These are phyloP conservation scores for Mallotus repandus DNA, from an alignment of 441 rosid genomes.

Conservation along the genomic window DNA sequence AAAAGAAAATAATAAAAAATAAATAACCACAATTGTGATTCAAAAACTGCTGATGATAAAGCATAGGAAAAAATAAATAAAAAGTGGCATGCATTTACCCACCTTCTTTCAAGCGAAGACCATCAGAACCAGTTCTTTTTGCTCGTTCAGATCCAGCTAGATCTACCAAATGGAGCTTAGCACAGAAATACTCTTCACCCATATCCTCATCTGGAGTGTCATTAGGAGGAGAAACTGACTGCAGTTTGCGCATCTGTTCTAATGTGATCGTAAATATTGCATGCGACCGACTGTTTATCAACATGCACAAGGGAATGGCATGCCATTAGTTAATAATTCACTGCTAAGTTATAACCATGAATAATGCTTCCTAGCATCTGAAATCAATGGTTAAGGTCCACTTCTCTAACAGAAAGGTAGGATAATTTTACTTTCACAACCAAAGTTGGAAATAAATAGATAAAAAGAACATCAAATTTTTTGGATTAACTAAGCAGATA, in stretches of 20 bases:
- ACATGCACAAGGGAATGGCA: constrained; percentile 37
- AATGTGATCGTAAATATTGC: constrained; percentile 96
- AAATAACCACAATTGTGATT: neutral
- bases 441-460: neutral
- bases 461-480: neutral
- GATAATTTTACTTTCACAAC: neutral
- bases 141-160: constrained; percentile 99
- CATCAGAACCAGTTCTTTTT: constrained; percentile 96
- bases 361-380: neutral
- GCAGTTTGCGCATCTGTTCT: constrained; percentile 86
- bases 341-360: neutral
- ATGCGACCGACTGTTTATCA: constrained; percentile 79
- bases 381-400: neutral
- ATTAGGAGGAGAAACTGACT: constrained; percentile 56
- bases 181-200: constrained; percentile 92
- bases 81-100: constrained; percentile 25
- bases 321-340: constrained; percentile 27
- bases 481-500: constrained; percentile 7
- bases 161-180: constrained; percentile 97
- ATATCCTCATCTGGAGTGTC: constrained; percentile 50
- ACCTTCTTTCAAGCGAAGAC: constrained; percentile 98
- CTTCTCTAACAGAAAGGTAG: neutral
- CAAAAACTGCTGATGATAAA: neutral
- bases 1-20: constrained; percentile 4
- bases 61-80: constrained; percentile 63